Evolutionary conservation across 148 eudicot genomes (phyloP), one percentile per base, ranked within the genome.

Genomic region (Fagopyrum esculentum): DNA sequence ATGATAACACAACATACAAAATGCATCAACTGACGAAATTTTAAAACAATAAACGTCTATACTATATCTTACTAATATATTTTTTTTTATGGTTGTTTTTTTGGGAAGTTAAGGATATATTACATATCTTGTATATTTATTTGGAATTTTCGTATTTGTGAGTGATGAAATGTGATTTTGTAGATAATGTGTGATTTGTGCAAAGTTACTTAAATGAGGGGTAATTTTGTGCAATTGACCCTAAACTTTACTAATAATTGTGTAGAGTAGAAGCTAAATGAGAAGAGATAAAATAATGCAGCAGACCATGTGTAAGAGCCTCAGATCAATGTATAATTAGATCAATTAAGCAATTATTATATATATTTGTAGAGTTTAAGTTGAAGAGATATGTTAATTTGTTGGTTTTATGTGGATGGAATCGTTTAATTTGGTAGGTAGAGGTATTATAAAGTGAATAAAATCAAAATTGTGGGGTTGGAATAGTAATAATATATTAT

Each of bases 291-390:
- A 71, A 26, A 35, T 74, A 80, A 77, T 75, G 74, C 26, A 76
- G 79, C 86, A 85, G 73, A 82, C 86, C 87, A 88, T 86, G 87
- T 88, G 91, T 74, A 64, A 68, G 68, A 69, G 86, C 73, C 82
- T 85, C 77, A 19, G 74, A 82, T 80, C 63, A 71, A 44, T 59
- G 45, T 6, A 66, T 66, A 66, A 66, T 13, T 35, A 66, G 71
- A 66, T 66, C 19, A 66, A 40, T 66, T 12, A 66, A 66, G 47
- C 47, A 66, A 35, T 66, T 3, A 40, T 66, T 59, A 35, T 35
- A 35, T 35, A 35, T 35, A 35, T 54, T n/a, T 59, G 22, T 4
- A 22, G 64, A 59, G 64, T 6, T 19, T 19, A 59, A 30, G 40
- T 59, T 59, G 40, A 59, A 22, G 64, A 9, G 64, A 59, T 13